Conservation (phyloP, 2,329 filamentous ascomycete genomes). For the Fusarium napiforme region DNA sequence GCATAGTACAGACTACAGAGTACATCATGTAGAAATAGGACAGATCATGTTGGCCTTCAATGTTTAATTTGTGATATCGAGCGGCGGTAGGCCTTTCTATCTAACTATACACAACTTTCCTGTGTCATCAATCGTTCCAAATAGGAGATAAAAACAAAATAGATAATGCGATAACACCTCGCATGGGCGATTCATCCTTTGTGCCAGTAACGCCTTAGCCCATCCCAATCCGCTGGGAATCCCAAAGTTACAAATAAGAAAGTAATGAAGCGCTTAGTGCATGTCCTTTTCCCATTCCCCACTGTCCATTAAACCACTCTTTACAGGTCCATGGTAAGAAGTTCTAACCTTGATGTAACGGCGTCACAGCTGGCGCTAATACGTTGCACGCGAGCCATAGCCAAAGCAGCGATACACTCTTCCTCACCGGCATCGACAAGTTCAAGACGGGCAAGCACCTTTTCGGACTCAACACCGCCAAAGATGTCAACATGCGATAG, state of each 20-base stretch:
- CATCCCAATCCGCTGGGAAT: slow-evolving; percentile 36
- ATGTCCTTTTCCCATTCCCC: slow-evolving; percentile 28
- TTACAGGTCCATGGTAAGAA: slow-evolving; percentile 51
- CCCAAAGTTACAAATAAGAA: slow-evolving; percentile 36
- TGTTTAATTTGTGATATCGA: slow-evolving; percentile 41
- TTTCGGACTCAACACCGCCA: slow-evolving; percentile 69
- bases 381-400: slow-evolving; percentile 62
- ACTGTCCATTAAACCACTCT: not conserved
- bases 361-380: slow-evolving; percentile 55
- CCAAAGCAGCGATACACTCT: slow-evolving; percentile 55
- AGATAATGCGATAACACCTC: slow-evolving; percentile 40
- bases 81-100: slow-evolving; percentile 45
- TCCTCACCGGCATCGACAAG: slow-evolving; percentile 70
- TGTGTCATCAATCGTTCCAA: slow-evolving; percentile 44
- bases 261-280: slow-evolving; percentile 39
- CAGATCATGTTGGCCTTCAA: slow-evolving; percentile 10
- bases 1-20: not conserved
- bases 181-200: slow-evolving; percentile 30
- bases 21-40: not conserved
- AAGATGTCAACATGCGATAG: slow-evolving; percentile 57
- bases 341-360: slow-evolving; percentile 52
- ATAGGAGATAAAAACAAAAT: slow-evolving; percentile 20
- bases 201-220: slow-evolving; percentile 40
- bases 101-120: slow-evolving; percentile 45
- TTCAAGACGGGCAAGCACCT: slow-evolving; percentile 70